phyloP scores from a whole-genome alignment of 768 basidiomycete species.

The Calocybe gangraenosa region DNA sequence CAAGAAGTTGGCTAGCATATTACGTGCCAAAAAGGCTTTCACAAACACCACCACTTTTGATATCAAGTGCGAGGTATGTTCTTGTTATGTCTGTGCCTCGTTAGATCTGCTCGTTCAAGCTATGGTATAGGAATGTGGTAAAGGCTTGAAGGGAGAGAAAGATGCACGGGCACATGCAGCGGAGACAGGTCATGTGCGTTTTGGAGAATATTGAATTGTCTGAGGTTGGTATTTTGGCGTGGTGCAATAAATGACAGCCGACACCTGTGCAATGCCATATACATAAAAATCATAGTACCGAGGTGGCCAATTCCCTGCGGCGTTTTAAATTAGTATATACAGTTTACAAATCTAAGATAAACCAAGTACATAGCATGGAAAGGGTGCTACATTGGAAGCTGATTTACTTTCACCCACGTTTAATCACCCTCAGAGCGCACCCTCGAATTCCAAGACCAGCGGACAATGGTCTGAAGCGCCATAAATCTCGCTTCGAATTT shows the following conservation, averaged over 20 bases:
- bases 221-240: conserved; percentile 5
- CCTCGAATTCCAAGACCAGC: conserved; percentile 56
- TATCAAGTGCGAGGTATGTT: conserved; percentile 75
- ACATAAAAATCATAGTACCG: too few relatives aligned
- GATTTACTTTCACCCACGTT: too few relatives aligned
- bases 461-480: conserved; percentile 89
- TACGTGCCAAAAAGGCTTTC: conserved; percentile 77
- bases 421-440: not conserved
- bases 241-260: too few relatives aligned
- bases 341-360: too few relatives aligned
- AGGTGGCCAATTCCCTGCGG: too few relatives aligned
- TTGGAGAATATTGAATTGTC: conserved; percentile 68
- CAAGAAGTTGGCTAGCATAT: conserved; percentile 61
- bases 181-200: conserved; percentile 79
- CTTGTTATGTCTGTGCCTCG: conserved; percentile 4
- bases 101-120: not conserved
- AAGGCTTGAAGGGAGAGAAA: conserved; percentile 91
- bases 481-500: conserved; percentile 81
- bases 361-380: too few relatives aligned
- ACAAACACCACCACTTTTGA: conserved; percentile 94
- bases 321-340: too few relatives aligned
- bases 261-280: too few relatives aligned
- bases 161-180: conserved; percentile 86
- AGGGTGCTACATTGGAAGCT: too few relatives aligned
- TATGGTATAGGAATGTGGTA: conserved; percentile 61